Evolutionary conservation across 2,329 filamentous ascomycete genomes (phyloP).

Genomic region (Myriangium duriaei): DNA sequence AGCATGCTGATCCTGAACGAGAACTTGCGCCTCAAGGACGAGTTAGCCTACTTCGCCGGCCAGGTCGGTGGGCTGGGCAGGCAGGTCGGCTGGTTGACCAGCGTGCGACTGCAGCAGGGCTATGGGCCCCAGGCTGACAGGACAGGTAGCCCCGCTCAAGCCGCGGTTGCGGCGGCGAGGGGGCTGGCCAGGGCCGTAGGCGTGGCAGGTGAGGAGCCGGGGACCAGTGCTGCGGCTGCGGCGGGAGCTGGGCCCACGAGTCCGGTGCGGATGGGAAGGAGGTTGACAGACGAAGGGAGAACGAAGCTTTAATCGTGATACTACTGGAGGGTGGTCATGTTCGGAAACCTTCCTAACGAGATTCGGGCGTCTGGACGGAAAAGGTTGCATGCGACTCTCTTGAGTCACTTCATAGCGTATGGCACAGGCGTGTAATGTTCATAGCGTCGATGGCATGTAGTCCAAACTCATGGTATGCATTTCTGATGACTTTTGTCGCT

Average conservation of each 20-base stretch:
- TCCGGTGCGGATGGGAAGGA: slow-evolving; percentile 11
- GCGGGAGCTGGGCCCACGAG: slow-evolving; percentile 17
- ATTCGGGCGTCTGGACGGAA: no score
- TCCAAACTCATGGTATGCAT: no score
- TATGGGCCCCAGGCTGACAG: slow-evolving; percentile 12
- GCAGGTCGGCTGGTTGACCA: slow-evolving; percentile 52
- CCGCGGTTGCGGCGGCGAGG: slow-evolving; percentile 5
- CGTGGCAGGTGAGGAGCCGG: slow-evolving; percentile 13
- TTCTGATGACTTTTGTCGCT: no score
- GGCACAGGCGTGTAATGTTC: no score
- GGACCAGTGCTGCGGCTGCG: slow-evolving; percentile 16
- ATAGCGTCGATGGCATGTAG: no score
- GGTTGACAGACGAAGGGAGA: slow-evolving; percentile 24
- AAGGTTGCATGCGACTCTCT: no score
- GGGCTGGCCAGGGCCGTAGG: slow-evolving; percentile 13
- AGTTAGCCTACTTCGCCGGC: slow-evolving; percentile 48
- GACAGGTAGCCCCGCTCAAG: slow-evolving; percentile 9
- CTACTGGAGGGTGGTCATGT: no score
- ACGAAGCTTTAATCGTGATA: slow-evolving; percentile 27
- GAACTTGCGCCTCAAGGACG: slow-evolving; percentile 47
- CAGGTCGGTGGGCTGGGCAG: slow-evolving; percentile 46
- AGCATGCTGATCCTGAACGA: slow-evolving; percentile 53
- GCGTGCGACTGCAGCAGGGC: slow-evolving; percentile 39
- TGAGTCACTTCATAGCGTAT: no score
- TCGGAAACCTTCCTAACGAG: no score